A percentile compares a stretch with the other conserved stretches of the same genome.
phyloP scores from a whole-genome alignment of 2,329 filamentous ascomycete genomes.

The Cladosporium oxysporum region DNA sequence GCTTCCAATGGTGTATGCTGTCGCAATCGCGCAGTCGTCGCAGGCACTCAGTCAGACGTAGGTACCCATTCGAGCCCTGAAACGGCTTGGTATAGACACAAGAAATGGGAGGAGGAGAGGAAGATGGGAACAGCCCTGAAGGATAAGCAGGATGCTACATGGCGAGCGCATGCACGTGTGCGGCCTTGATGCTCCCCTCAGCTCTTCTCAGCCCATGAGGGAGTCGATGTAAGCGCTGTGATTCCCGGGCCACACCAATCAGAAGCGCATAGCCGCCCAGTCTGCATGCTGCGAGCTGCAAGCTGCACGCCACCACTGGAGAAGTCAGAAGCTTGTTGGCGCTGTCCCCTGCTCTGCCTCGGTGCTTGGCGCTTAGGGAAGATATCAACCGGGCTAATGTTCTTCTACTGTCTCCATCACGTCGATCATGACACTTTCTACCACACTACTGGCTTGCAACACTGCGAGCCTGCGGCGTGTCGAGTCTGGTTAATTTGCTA shows the following conservation, averaged over 20 bases:
- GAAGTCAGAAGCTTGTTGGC: neutral
- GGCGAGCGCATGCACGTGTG: neutral
- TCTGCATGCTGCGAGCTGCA: neutral
- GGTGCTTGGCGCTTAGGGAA: neutral
- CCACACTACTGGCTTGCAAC: neutral
- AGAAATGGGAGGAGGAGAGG: neutral
- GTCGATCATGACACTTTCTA: neutral
- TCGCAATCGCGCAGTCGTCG: neutral
- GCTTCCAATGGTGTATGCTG: neutral
- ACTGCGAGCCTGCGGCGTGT: neutral
- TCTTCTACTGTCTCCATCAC: neutral
- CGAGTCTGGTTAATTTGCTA: neutral
- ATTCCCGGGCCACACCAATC: slow-evolving; percentile 2
- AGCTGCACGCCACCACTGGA: slow-evolving; percentile 3
- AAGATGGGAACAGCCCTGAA: neutral
- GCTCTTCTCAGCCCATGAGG: slow-evolving; percentile 11
- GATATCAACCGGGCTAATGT: neutral
- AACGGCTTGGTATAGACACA: slow-evolving; percentile 8
- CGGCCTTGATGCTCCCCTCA: neutral
- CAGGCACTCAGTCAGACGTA: neutral
- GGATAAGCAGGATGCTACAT: slow-evolving; percentile 13
- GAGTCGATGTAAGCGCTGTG: slow-evolving; percentile 2
- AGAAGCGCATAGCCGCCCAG: neutral
- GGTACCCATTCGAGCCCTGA: slow-evolving; percentile 5
- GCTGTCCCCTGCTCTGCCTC: neutral